phyloP scores from a whole-genome alignment of 441 rosid genomes.

The Raphanus hybrid region DNA sequence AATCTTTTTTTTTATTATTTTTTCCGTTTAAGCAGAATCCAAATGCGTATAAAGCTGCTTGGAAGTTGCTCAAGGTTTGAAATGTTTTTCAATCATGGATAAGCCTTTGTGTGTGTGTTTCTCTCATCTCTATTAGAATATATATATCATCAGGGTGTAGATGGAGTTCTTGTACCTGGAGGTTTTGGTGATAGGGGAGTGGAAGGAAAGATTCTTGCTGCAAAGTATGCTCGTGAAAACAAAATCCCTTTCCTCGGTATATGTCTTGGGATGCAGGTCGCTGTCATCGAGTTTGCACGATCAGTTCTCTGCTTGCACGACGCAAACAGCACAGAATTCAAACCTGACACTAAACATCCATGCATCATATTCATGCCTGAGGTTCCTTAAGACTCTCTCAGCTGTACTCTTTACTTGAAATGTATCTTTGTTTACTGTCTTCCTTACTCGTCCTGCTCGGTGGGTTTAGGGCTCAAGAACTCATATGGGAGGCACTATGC shows the following conservation, averaged over 20 bases:
- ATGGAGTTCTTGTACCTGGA: slow-evolving; percentile 96
- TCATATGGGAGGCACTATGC: slow-evolving; percentile 81
- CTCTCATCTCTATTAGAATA: not conserved
- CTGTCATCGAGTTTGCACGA: slow-evolving; percentile 89
- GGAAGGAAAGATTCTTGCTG: slow-evolving; percentile 89
- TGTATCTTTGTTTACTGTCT: not conserved
- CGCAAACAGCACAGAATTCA: slow-evolving; percentile 92
- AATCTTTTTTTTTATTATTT: slow-evolving; percentile 1
- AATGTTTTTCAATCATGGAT: slow-evolving; percentile 1
- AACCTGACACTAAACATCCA: slow-evolving; percentile 67
- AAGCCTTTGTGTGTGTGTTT: slow-evolving; percentile 7
- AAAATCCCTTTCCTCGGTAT: slow-evolving; percentile 89
- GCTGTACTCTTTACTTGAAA: not conserved
- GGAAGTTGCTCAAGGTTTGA: slow-evolving; percentile 70
- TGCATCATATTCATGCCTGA: slow-evolving; percentile 97
- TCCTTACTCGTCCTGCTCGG: not conserved
- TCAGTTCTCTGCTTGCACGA: slow-evolving; percentile 71
- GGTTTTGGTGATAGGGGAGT: slow-evolving; percentile 98
- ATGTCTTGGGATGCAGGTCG: slow-evolving; percentile 95
- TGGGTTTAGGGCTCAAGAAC: slow-evolving; percentile 66
- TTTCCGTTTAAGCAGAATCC: slow-evolving; percentile 50
- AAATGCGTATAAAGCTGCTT: slow-evolving; percentile 65
- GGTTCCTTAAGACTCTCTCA: slow-evolving; percentile 47
- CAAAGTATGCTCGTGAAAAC: slow-evolving; percentile 87
- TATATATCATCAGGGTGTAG: slow-evolving; percentile 60